phyloP scores from a whole-genome alignment of 345 rosid species.

The Linum trigynum region DNA sequence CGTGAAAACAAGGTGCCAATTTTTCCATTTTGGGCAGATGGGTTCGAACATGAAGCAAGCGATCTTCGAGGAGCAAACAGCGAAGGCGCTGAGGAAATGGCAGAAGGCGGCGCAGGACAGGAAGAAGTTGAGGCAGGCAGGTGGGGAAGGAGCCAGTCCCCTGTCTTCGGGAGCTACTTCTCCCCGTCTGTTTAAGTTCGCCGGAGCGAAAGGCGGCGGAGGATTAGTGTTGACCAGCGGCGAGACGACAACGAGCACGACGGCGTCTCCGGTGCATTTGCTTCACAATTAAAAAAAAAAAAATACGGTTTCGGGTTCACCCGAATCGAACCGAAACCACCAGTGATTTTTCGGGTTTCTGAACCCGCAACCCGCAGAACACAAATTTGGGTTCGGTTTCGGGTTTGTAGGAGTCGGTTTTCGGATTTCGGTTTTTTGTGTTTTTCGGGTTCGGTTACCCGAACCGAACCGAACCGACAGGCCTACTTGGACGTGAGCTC shows the following conservation, averaged over 20 bases:
- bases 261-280: constrained; percentile 29
- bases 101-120: constrained; percentile 34
- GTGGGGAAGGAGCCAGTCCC: background rate
- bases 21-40: constrained; percentile 26
- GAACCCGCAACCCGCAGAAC: too few relatives aligned
- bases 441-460: too few relatives aligned
- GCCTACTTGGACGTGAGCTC: too few relatives aligned
- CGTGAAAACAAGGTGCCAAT: constrained; percentile 21
- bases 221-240: constrained; percentile 16
- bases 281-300: constrained; percentile 18
- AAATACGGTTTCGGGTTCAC: background rate
- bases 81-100: constrained; percentile 41
- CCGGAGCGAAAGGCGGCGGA: background rate
- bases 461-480: too few relatives aligned
- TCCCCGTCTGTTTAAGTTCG: background rate
- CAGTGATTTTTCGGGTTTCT: too few relatives aligned
- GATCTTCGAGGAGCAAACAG: constrained; percentile 53
- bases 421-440: too few relatives aligned
- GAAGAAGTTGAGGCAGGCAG: constrained; percentile 16
- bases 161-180: background rate
- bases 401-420: too few relatives aligned
- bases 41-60: constrained; percentile 53
- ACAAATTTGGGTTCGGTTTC: too few relatives aligned
- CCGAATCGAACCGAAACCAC: too few relatives aligned
- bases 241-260: constrained; percentile 24